These are phyloP conservation scores for Lantana camara DNA, from an alignment of 257 asterid species.

Conservation along the genomic window DNA sequence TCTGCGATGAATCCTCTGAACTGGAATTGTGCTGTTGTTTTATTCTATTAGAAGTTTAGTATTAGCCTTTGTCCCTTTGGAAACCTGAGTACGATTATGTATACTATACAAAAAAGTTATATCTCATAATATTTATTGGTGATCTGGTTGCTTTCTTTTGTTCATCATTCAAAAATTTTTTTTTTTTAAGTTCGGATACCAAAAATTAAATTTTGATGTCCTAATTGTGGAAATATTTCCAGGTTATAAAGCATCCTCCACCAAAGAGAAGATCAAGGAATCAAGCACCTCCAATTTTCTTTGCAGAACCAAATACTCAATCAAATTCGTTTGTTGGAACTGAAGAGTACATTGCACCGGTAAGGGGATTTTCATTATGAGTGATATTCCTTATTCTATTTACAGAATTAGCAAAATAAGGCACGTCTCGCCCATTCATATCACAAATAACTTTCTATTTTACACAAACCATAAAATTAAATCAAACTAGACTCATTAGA, in stretches of 20 bases:
- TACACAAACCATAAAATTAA: not conserved
- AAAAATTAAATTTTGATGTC: conserved; percentile 12
- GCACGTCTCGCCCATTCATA: not conserved
- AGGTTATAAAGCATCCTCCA: conserved; percentile 81
- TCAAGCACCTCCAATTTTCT: conserved; percentile 78
- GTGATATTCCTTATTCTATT: conserved; percentile 9
- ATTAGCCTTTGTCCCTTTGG: not conserved
- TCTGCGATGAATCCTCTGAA: not conserved
- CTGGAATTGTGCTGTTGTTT: not conserved
- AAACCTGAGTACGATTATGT: not conserved
- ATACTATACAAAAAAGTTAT: not conserved
- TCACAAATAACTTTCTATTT: not conserved
- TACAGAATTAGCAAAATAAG: not conserved
- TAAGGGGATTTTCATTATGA: conserved; percentile 35
- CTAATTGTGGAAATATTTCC: conserved; percentile 26
- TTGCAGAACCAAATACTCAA: conserved; percentile 87
- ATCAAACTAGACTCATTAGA: not conserved
- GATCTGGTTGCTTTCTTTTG: too few species aligned
- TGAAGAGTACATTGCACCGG: conserved; percentile 99
- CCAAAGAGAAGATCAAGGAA: conserved; percentile 66
- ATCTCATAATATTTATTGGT: not conserved
- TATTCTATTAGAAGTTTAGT: not conserved
- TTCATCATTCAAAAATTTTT: not conserved
- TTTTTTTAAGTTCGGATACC: not conserved
- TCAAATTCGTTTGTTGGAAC: conserved; percentile 98